Percentiles rank a stretch among this genome's conserved stretches.
These are phyloP conservation scores for Cladosporium colombiae DNA, from an alignment of 2,329 filamentous ascomycete genomes.

Conservation along the genomic window DNA sequence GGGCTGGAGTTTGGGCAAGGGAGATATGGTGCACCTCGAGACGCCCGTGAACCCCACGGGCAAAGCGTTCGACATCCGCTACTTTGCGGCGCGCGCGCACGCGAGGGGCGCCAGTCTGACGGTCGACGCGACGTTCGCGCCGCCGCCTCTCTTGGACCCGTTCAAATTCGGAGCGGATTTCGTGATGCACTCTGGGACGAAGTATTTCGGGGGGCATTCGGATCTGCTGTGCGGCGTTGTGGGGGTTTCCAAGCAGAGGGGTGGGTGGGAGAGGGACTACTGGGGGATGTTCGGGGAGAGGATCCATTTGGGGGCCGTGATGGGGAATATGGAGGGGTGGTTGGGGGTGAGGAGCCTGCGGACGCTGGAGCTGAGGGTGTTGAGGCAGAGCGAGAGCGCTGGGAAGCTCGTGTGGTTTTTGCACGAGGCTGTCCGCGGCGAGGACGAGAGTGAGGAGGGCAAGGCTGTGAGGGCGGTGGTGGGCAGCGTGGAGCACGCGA, in stretches of 20 bases:
- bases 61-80: conserved; percentile 70
- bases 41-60: conserved; percentile 92
- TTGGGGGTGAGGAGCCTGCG: conserved; percentile 82
- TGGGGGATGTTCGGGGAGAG: conserved; percentile 65
- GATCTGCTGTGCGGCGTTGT: conserved; percentile 90
- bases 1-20: conserved; percentile 65
- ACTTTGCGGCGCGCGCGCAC: conserved; percentile 73
- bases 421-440: conserved; percentile 45
- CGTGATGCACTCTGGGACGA: conserved; percentile 90
- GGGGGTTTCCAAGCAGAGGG: conserved; percentile 54
- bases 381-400: conserved; percentile 72
- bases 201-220: conserved; percentile 94
- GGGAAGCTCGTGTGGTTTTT: conserved; percentile 73
- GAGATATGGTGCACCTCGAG: conserved; percentile 88
- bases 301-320: conserved; percentile 75
- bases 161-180: conserved; percentile 79
- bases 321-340: conserved; percentile 92
- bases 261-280: conserved; percentile 55
- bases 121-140: conserved; percentile 90
- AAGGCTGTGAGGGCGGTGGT: conserved; percentile 57
- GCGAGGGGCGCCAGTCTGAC: conserved; percentile 71
- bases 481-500: conserved; percentile 70
- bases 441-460: conserved; percentile 42
- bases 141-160: conserved; percentile 84
- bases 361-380: conserved; percentile 80